Percentiles rank a stretch among this genome's conserved stretches.
Conservation (phyloP, 2,329 filamentous ascomycete species). For the Venturia nashicola region DNA sequence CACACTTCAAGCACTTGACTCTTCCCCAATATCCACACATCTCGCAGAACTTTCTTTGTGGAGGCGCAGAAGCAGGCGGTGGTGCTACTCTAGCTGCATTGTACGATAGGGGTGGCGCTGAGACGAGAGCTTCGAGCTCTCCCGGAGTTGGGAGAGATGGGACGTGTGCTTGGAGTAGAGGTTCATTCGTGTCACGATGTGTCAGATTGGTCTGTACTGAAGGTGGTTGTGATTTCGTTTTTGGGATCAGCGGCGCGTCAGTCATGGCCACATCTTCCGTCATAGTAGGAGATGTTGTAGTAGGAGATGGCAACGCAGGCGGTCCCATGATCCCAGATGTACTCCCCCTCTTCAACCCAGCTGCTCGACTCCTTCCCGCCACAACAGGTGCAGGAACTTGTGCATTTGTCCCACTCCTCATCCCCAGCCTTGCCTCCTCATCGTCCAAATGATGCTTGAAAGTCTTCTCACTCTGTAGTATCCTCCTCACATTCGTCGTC, state of each 20-base stretch:
- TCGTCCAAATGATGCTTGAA: conserved; percentile 76
- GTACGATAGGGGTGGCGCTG: conserved; percentile 55
- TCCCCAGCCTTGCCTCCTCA: conserved; percentile 44
- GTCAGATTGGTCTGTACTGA: too few species aligned
- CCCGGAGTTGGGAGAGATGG: conserved; percentile 46
- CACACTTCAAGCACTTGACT: conserved; percentile 65
- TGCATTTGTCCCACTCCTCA: neutral
- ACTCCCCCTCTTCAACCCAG: conserved; percentile 7
- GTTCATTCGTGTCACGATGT: conserved; percentile 26
- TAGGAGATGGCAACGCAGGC: neutral
- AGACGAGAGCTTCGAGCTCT: conserved; percentile 52
- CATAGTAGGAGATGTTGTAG: neutral
- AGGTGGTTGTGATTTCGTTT: neutral
- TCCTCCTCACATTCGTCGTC: conserved; percentile 61
- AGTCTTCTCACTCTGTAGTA: conserved; percentile 69
- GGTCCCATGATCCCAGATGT: neutral
- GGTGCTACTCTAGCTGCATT: conserved; percentile 43
- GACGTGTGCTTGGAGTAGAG: conserved; percentile 45
- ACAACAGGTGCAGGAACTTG: neutral
- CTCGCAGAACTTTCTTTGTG: conserved; percentile 55
- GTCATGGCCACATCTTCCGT: conserved; percentile 6
- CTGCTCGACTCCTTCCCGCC: conserved; percentile 1
- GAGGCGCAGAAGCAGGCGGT: conserved; percentile 31
- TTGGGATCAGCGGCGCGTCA: conserved; percentile 15
- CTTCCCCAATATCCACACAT: conserved; percentile 75